These are phyloP conservation scores for Cercospora canescens DNA, from an alignment of 2,329 filamentous ascomycete genomes.

Conservation along the genomic window DNA sequence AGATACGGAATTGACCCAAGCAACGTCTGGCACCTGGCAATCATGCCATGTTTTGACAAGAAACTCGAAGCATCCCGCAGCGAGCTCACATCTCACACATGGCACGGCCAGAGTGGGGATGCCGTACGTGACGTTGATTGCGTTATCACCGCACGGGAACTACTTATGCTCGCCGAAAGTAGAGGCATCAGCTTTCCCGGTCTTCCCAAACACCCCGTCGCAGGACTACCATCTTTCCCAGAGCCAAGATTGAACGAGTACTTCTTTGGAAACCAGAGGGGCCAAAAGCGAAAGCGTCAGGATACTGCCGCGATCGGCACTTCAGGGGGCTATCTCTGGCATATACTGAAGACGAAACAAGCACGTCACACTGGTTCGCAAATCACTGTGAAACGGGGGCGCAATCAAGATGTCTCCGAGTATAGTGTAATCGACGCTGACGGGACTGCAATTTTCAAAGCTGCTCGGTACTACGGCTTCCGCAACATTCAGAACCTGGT, in stretches of 20 bases:
- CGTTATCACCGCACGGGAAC: constrained; percentile 94
- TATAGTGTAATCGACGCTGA: constrained; percentile 64
- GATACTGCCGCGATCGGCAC: constrained; percentile 63
- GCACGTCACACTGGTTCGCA: constrained; percentile 69
- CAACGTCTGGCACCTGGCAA: constrained; percentile 87
- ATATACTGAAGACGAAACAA: constrained; percentile 75
- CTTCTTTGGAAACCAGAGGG: constrained; percentile 66
- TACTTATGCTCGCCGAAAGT: constrained; percentile 83
- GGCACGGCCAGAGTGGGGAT: constrained; percentile 40
- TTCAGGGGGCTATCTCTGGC: constrained; percentile 85
- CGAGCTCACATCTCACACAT: constrained; percentile 69
- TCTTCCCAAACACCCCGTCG: constrained; percentile 62
- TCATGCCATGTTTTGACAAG: constrained; percentile 99
- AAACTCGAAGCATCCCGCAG: constrained; percentile 94
- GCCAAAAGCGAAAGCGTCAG: constrained; percentile 35
- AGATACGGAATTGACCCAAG: constrained; percentile 70
- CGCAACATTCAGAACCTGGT: constrained; percentile 98
- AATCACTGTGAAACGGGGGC: constrained; percentile 71
- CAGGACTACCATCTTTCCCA: constrained; percentile 63
- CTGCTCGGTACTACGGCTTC: constrained; percentile 94
- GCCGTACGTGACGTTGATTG: constrained; percentile 89
- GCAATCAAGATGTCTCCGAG: constrained; percentile 89
- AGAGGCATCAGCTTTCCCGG: constrained; percentile 74
- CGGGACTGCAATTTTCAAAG: constrained; percentile 62
- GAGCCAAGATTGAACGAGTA: constrained; percentile 70